These are phyloP conservation scores for Mrakia hoshinonis DNA, from an alignment of 768 basidiomycete species.

Conservation along the genomic window DNA sequence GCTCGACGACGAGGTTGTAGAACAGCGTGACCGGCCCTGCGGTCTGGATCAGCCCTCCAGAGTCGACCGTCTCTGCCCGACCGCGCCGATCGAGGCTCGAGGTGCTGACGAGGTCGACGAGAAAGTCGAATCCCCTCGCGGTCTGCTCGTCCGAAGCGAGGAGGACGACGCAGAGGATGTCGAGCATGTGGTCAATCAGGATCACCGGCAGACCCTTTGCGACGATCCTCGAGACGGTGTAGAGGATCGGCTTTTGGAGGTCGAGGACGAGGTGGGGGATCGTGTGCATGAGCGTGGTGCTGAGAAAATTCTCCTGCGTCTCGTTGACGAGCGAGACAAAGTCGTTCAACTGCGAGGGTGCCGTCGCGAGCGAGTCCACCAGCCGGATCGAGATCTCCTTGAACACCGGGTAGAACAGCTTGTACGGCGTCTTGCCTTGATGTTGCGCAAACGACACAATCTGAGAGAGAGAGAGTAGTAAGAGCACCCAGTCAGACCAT, in stretches of 20 bases:
- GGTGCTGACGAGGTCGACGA: slow-evolving; percentile 56
- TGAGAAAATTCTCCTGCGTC: slow-evolving; percentile 25
- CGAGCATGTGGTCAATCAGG: slow-evolving; percentile 52
- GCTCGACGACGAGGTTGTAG: slow-evolving; percentile 61
- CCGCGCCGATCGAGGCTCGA: slow-evolving; percentile 41
- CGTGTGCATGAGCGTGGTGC: slow-evolving; percentile 54
- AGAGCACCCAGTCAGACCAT: not conserved
- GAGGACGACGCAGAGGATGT: slow-evolving; percentile 59
- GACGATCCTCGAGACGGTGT: slow-evolving; percentile 54
- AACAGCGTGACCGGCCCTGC: slow-evolving; percentile 45
- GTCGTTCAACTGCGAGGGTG: slow-evolving; percentile 22
- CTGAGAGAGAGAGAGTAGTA: slow-evolving; percentile 41
- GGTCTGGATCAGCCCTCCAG: slow-evolving; percentile 41
- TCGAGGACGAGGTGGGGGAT: slow-evolving; percentile 62
- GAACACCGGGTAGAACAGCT: slow-evolving; percentile 61
- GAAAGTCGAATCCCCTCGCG: slow-evolving; percentile 54
- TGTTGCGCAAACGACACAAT: slow-evolving; percentile 52
- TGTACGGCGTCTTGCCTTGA: slow-evolving; percentile 56
- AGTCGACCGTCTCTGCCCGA: not conserved
- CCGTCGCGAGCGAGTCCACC: slow-evolving; percentile 29
- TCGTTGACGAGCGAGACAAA: slow-evolving; percentile 27
- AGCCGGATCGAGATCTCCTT: slow-evolving; percentile 59
- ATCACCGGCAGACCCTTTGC: slow-evolving; percentile 46
- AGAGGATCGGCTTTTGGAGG: slow-evolving; percentile 53
- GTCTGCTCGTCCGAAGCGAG: slow-evolving; percentile 52